A percentile compares a stretch with the other conserved stretches of the same genome.
Evolutionary conservation across 1,284 basidiomycete species (phyloP).

Genomic region (Garcileccinum viscosum): DNA sequence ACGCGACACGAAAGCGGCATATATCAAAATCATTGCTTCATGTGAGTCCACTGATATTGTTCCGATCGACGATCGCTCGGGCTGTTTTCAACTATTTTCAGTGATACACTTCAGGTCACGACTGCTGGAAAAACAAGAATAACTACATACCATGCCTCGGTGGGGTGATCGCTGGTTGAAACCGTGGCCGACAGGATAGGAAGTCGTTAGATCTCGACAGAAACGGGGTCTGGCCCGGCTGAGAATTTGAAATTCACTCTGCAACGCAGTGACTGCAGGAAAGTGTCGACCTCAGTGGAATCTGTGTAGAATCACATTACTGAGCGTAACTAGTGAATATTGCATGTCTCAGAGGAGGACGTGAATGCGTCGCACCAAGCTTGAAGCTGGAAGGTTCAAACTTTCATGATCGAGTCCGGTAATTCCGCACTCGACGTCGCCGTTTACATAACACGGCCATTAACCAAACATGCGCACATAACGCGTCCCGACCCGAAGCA

Average conservation of each 20-base stretch:
- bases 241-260: neutral
- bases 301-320: neutral
- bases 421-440: neutral
- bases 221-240: neutral
- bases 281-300: no score
- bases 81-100: no score
- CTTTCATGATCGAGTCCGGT: neutral
- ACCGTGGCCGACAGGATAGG: neutral
- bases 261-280: no score
- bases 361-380: no score
- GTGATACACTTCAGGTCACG: neutral
- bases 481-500: slow-evolving; percentile 24
- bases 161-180: neutral
- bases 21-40: neutral
- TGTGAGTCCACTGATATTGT: no score
- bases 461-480: slow-evolving; percentile 30
- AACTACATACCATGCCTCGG: neutral
- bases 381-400: no score
- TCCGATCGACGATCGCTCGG: no score
- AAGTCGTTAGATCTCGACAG: neutral
- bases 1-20: neutral
- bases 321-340: neutral
- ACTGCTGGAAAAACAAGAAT: neutral
- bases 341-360: no score
- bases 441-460: neutral